Evolutionary conservation across 176 grass and related monocot genomes (phyloP), one percentile per base, ranked within the genome.

Genomic region (Aegilops bicornis): DNA sequence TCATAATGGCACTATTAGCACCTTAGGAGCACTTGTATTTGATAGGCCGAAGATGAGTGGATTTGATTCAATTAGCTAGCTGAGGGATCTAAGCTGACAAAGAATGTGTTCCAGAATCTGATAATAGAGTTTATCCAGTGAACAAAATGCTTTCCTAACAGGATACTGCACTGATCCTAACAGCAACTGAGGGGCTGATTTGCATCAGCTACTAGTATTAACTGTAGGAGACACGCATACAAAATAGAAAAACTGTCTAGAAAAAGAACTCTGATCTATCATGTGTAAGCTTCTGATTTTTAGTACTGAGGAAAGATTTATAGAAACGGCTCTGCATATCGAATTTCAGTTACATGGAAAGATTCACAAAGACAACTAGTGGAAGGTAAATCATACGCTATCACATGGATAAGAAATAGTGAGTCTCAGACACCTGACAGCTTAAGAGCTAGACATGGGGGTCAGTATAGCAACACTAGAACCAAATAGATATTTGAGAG

Each of bases 401-500:
- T 78, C 64, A 71, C 25, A 36, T 73, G 40, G 78, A 27, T 17
- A 83, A 43, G 35, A 45, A 56, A 79, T 73, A 25, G 54, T 73
- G 45, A 73, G 40, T 32, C 11, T 45, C 9, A 45, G 42, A 17
- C 16, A 10, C 7, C 40, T 30, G 78, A 82, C 88, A 90, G 40
- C 54, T 73, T n/a, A 72, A 73, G 65, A 33, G 31, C 43, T n/a
- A 16, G 25, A 25, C 79, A 90, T 73, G 42, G 64, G 77, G 60
- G 27, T 75, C 64, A 61, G 80, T 47, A 74, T 84, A 37, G 85
- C 76, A 87, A 87, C 48, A 84, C 79, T 87, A 79, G 42, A 87
- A 83, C 64, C 71, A 45, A 23, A 86, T 72, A 78, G 23, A 73
- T 32, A 83, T 52, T 52, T 79, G 30, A 16, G 31, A 79, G 73